Evolutionary conservation across 306 rosid genomes (phyloP), one percentile per base, ranked within the genome.

Genomic region (Medicago truncatula): DNA sequence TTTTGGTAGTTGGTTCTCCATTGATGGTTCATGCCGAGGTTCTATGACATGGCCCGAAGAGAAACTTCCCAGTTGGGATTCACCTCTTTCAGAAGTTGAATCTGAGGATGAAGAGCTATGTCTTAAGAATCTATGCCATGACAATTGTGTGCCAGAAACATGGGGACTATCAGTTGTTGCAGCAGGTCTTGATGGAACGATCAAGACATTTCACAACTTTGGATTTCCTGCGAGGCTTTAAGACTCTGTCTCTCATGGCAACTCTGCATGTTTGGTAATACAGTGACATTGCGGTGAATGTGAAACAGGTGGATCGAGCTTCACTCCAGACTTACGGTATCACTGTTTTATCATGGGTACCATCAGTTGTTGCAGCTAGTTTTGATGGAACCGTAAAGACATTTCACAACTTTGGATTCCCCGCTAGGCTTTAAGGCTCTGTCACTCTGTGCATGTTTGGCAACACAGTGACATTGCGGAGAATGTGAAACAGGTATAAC

Each of bases 11-110:
- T 95, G 93, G 96, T 89, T 92, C 84, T 84, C 90, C 49, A 61
- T 79, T 16, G 93, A 95, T 31, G 86, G 84, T 14, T 6, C 86
- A 1, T 82, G 87, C 84, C 83, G 85, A 17, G 86, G 90, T 4
- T 85, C 97, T 3, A 84, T 82, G 71, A 95, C 97, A 23, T 92
- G 97, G 98, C 98, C 97, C 0, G 96, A 90, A 67, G 98, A 95
- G 89, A 87, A 89, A 75, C 97, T 92, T 67, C 92, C 97, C 4
- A 50, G 46, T 2, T 87, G 89, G 81, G 87, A 81, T 62, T 62
- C 75, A 50, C 85, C 86, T 18, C 62, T 71, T 63, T 21, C 65
- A 10, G 87, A 76, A 38, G 81, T 70, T 23, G 90, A 84, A 74
- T 43, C 67, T 75, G 67, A 70, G 34, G 74, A 80, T 8, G 68